Evolutionary conservation across 768 basidiomycete genomes (phyloP), one percentile per base, ranked within the genome.

Genomic region (Tricholoma flavovirens): DNA sequence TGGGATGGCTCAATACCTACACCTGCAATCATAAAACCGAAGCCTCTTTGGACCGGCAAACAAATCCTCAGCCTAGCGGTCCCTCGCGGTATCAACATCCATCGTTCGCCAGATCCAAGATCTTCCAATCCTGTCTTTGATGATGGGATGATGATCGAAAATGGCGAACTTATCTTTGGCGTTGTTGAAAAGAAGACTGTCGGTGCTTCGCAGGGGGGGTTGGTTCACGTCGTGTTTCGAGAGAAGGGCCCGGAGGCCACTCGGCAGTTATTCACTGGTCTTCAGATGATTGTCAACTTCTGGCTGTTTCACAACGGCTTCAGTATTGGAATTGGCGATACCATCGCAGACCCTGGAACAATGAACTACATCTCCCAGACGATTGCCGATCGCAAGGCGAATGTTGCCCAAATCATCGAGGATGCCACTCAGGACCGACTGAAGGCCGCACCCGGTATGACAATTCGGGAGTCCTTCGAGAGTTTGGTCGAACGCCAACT

Each of bases 231-330:
- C 63, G 92, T 94, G 19, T 98, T 98, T 78, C 90, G 96, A 51
- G 96, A 99, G 73, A 93, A 96, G 69, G 97, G 97, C 0, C 93
- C 93, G 2, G 93, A 96, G 65, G 87, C 88, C 15, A 93, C 93
- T 6, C 80, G 90, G 29, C 83, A 85, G 58, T 84, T 98, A 38
- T 98, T 98, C 75, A 93, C 90, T 8, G 95, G 94, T 17, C 77
- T 96, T 2, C 97, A 99, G 66, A 89, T 83, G 78, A 86, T 98
- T 55, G 93, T 98, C 73, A 98, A 99, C 71, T 98, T 84, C 70
- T 99, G 96, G 96, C 80, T 98, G 6, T 92, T 98, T 77, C 97
- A 99, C 73, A 95, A 95, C 59, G 96, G 97, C 35, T 99, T 98
- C 80, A 93, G 91, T 62, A 98, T 98, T 65, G 97, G 97, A 55